Base-by-base conservation (phyloP, 1,139 yeast genomes). In the Debaryomyces fabryi region DNA sequence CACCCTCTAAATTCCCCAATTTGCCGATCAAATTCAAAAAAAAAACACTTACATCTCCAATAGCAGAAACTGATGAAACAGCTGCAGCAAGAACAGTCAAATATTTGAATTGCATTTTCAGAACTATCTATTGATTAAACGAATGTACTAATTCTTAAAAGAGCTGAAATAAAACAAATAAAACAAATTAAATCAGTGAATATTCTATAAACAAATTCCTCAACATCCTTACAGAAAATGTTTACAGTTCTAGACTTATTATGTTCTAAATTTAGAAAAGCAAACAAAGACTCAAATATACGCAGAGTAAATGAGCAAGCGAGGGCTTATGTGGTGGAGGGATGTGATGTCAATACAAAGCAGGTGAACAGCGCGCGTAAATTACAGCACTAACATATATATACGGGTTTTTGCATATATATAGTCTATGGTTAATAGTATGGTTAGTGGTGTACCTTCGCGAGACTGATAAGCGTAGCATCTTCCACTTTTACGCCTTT, bases 401-500 rank as follows among this genome's bases (percentile, higher is more conserved):
- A 20, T 20, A 21, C 7, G 21, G 24, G 24, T 20, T 16, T 40
- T 25, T 37, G 40, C 30, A 32, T 18, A 18, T 39, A 39, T 18
- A 29, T 29, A 16, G 20, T 9, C 13, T 16, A 37, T 37, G 12
- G 24, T 21, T 21, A 21, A 2, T 6, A 21, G 8, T 21, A 21
- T 7, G 24, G 9, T 25, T 37, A 37, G 15, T 24, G 37, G 29
- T 30, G 10, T 21, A 63, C 49, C 44, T 74, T 79, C 2, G 91
- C 70, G 47, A 89, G 71, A 0, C 88, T 79, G 8, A 87, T 80
- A 67, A 85, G 61, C 2, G 83, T 74, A 1, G 85, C 87, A 63
- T 89, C 96, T 59, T 88, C 96, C 2, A 85, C 74, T 48, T 88
- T 76, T 1, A 81, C 74, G 0, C 86, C 83, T 0, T 70, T 62